Percentiles rank a stretch among this genome's conserved stretches.
These are phyloP conservation scores for Auriscalpium vulgare DNA, from an alignment of 768 basidiomycete species.

Conservation along the genomic window DNA sequence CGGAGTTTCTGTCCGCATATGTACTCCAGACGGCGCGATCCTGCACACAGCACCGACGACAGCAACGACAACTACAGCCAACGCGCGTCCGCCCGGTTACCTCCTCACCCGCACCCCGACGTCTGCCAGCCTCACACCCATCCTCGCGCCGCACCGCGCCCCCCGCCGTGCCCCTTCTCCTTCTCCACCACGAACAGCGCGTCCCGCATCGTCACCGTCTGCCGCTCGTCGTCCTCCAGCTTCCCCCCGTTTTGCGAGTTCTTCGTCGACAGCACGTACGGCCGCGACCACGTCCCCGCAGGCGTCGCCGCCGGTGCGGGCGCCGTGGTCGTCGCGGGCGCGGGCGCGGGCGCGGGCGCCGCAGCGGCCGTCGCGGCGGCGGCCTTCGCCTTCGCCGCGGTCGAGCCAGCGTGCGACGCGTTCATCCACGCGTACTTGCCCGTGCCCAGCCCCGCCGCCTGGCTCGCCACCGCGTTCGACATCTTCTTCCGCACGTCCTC, in stretches of 20 bases:
- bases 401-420: constrained; percentile 42
- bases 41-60: too few relatives aligned
- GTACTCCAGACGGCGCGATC: too few relatives aligned
- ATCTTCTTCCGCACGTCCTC: constrained; percentile 90
- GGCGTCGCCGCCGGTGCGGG: constrained; percentile 15
- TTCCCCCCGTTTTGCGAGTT: constrained; percentile 31
- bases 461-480: constrained; percentile 83
- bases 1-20: too few relatives aligned
- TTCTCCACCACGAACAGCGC: constrained; percentile 82
- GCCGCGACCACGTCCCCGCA: constrained; percentile 47
- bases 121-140: constrained; percentile 31
- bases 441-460: constrained; percentile 71
- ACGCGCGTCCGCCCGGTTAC: too few relatives aligned
- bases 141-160: constrained; percentile 65
- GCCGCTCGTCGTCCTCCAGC: constrained; percentile 44
- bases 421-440: constrained; percentile 89
- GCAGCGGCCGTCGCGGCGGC: constrained; percentile 21
- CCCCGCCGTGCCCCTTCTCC: constrained; percentile 78
- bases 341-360: constrained; percentile 25
- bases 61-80: too few relatives aligned
- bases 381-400: constrained; percentile 28
- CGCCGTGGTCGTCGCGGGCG: constrained; percentile 8
- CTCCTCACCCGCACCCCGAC: too few relatives aligned
- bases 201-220: constrained; percentile 63
- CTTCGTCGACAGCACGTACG: constrained; percentile 49